Evolutionary conservation across 2,329 filamentous ascomycete genomes (phyloP).

Genomic region (Lecanicillium sp.): DNA sequence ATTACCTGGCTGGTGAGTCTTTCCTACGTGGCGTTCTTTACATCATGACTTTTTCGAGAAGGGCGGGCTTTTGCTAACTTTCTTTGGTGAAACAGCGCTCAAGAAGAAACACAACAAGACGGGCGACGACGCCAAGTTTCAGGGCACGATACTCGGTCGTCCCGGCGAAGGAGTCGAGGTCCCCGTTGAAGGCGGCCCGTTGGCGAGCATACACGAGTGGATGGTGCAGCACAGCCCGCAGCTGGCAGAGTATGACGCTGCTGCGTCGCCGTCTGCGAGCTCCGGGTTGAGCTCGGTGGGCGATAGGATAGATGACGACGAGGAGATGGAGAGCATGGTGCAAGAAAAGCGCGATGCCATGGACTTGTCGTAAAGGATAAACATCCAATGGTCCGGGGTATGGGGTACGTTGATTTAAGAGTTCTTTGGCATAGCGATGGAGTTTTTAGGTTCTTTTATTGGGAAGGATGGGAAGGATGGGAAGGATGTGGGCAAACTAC

Average conservation of each 20-base stretch:
- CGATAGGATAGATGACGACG: constrained; percentile 1
- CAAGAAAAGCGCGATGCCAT: no score
- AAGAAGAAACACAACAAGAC: constrained; percentile 92
- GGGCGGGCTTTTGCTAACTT: not conserved
- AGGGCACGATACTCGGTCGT: constrained; percentile 75
- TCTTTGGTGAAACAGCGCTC: constrained; percentile 45
- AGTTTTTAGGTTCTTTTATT: constrained; percentile 20
- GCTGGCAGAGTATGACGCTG: constrained; percentile 8
- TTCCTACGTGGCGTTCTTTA: no score
- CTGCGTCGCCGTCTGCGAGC: constrained; percentile 33
- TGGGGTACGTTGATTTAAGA: not conserved
- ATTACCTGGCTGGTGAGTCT: constrained; percentile 58
- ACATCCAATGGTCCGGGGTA: no score
- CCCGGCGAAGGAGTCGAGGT: constrained; percentile 63
- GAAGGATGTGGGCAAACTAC: no score
- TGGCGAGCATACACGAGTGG: constrained; percentile 29
- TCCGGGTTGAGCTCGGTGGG: constrained; percentile 51
- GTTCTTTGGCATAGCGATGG: constrained; percentile 34
- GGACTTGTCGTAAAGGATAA: constrained; percentile 8
- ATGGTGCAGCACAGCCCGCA: constrained; percentile 20
- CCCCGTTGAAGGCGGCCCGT: constrained; percentile 65
- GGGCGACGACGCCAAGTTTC: constrained; percentile 78
- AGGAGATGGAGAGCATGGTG: not conserved
- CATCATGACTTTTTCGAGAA: not conserved
- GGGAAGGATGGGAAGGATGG: not conserved